phyloP scores from a whole-genome alignment of 2,329 filamentous ascomycete genomes.

The Verruconis gallopava region DNA sequence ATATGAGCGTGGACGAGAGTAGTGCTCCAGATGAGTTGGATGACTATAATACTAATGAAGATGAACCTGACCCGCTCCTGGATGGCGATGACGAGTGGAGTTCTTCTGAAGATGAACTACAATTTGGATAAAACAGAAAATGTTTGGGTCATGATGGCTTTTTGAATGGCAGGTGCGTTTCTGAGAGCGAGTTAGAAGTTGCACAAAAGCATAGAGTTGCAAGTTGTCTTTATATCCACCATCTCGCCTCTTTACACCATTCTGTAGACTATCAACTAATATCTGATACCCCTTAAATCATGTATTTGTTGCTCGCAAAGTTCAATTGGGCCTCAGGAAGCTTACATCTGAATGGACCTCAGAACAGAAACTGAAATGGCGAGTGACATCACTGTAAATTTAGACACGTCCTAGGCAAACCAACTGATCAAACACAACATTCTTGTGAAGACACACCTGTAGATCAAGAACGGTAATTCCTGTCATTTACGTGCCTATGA shows the following conservation, averaged over 20 bases:
- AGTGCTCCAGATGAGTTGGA: slow-evolving; percentile 6
- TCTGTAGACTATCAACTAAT: not conserved
- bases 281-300: not conserved
- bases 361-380: no score
- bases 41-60: not conserved
- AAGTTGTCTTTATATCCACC: slow-evolving; percentile 1
- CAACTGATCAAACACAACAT: no score
- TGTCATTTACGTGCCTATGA: no score
- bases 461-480: no score
- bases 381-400: no score
- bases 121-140: not conserved
- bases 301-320: no score
- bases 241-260: not conserved
- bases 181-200: not conserved
- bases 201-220: not conserved
- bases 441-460: no score
- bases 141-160: not conserved
- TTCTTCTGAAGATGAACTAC: slow-evolving; percentile 5
- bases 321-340: no score
- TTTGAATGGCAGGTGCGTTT: not conserved
- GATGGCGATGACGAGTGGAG: not conserved
- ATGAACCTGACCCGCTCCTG: not conserved
- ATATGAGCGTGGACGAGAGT: not conserved
- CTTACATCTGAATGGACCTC: no score
- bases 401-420: no score